Evolutionary conservation across 805 yeast species (phyloP), one percentile per base, ranked within the genome.

Genomic region (Zygotorulaspora florentina): DNA sequence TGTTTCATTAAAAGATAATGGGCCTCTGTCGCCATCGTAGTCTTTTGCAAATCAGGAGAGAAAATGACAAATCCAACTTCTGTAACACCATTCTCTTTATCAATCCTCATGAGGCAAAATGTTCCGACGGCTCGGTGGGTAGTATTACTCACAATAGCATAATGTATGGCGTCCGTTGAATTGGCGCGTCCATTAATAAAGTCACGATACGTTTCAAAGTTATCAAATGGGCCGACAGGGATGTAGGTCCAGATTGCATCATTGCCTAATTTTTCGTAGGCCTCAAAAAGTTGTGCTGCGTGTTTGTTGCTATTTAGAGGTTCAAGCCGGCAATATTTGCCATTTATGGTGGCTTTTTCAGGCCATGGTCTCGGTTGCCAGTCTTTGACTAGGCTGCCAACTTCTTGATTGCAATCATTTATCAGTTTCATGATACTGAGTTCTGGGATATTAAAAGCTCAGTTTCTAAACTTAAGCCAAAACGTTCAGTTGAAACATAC

Each of bases 1-100:
- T 62, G 52, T 30, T 51, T 52, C 51, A 59, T 54, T 45, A 64
- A 38, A 27, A 66, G 50, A 46, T 54, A 65, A 39, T 58, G 57
- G 2, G 63, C 65, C 41, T 67, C 71, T 1, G 70, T 65, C 8
- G 67, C 59, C 23, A 53, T 48, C 3, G 57, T 51, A 8, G 66
- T 64, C 30, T 56, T 44, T 38, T 47, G 47, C 23, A 55, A 34
- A 10, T 37, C 40, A 8, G 47, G 39, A 1, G 63, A 47, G 43
- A 57, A 62, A 28, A 58, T 34, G 2, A 66, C 61, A 39, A 50
- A 54, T 6, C 68, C 69, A 10, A 60, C 54, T 45, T 65, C 70
- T 8, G 60, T 47, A 8, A 47, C 45, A 13, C 67, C 65, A 39
- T 58, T 54, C 13, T 34, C 35, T n/a, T 55, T 50, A 33, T 63